Conservation (phyloP, 2,329 filamentous ascomycete genomes). For the Reticulascus tulasneorum region DNA sequence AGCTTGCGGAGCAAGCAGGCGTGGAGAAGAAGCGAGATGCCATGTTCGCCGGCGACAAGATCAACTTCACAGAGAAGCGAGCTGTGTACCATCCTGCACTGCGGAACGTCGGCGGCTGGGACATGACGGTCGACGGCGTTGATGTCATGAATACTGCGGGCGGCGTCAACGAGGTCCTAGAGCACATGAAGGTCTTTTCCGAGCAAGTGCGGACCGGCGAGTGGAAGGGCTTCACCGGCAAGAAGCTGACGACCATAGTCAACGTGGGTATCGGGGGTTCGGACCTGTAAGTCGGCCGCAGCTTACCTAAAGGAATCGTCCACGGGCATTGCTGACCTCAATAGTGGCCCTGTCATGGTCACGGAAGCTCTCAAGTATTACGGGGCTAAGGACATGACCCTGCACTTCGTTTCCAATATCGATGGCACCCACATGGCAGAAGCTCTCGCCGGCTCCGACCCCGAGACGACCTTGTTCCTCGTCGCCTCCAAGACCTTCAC, state of each 20-base stretch:
- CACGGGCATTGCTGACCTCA: neutral
- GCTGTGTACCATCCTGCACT: slow-evolving; percentile 95
- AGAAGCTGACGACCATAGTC: slow-evolving; percentile 94
- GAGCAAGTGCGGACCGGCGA: slow-evolving; percentile 90
- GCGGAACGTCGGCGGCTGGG: slow-evolving; percentile 82
- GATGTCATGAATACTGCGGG: slow-evolving; percentile 89
- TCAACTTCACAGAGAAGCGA: slow-evolving; percentile 97
- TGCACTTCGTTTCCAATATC: slow-evolving; percentile 99
- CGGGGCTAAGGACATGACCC: slow-evolving; percentile 75
- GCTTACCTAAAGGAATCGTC: neutral
- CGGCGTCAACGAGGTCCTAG: slow-evolving; percentile 82
- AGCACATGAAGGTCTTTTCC: slow-evolving; percentile 98
- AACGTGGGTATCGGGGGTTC: slow-evolving; percentile 98
- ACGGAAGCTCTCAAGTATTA: slow-evolving; percentile 97
- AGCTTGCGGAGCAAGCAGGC: slow-evolving; percentile 87
- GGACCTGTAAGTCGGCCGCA: slow-evolving; percentile 70
- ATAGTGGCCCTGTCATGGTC: slow-evolving; percentile 94
- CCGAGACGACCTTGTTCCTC: slow-evolving; percentile 98
- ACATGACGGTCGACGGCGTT: slow-evolving; percentile 79
- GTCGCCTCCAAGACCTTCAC: slow-evolving; percentile 99
- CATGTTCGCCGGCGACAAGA: slow-evolving; percentile 97
- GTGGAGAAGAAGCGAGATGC: slow-evolving; percentile 91
- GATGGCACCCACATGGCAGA: slow-evolving; percentile 97
- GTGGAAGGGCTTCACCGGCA: slow-evolving; percentile 97
- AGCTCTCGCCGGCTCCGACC: slow-evolving; percentile 81